A percentile compares a stretch with the other conserved stretches of the same genome.
These are phyloP conservation scores for Phytophthora fragariae DNA, from an alignment of 352 stramenopile genomes.

Conservation along the genomic window DNA sequence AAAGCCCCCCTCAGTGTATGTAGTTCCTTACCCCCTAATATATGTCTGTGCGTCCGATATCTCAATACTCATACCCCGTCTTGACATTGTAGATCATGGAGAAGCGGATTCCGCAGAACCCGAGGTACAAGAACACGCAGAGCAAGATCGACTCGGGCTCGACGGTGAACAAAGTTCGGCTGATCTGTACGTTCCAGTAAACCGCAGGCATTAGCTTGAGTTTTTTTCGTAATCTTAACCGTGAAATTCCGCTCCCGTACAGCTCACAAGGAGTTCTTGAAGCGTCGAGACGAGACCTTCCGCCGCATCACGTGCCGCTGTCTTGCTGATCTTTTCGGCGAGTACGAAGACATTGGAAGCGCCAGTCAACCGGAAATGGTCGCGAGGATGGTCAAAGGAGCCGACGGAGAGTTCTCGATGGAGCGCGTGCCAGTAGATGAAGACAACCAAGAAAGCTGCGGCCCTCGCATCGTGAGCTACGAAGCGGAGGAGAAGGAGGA, in stretches of 20 bases:
- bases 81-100: conserved; percentile 67
- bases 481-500: conserved; percentile 80
- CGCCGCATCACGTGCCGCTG: conserved; percentile 71
- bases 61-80: background rate
- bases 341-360: conserved; percentile 73
- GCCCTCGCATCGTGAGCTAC: conserved; percentile 80
- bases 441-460: conserved; percentile 37
- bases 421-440: conserved; percentile 65
- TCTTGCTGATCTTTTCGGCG: conserved; percentile 74
- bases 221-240: background rate
- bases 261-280: conserved; percentile 85
- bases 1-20: conserved; percentile 70
- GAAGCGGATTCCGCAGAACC: conserved; percentile 79
- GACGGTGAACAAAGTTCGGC: conserved; percentile 79
- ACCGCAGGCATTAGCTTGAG: background rate
- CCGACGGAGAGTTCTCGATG: conserved; percentile 73
- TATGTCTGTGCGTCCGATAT: background rate
- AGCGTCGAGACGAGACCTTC: conserved; percentile 85
- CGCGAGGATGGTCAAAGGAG: conserved; percentile 75
- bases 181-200: conserved; percentile 60
- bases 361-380: conserved; percentile 71
- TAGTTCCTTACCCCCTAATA: background rate
- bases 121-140: conserved; percentile 81
- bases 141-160: conserved; percentile 82
- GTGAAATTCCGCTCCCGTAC: background rate